Evolutionary conservation across 331 rosid genomes (phyloP), one percentile per base, ranked within the genome.

Genomic region (Prunus yedoensis): DNA sequence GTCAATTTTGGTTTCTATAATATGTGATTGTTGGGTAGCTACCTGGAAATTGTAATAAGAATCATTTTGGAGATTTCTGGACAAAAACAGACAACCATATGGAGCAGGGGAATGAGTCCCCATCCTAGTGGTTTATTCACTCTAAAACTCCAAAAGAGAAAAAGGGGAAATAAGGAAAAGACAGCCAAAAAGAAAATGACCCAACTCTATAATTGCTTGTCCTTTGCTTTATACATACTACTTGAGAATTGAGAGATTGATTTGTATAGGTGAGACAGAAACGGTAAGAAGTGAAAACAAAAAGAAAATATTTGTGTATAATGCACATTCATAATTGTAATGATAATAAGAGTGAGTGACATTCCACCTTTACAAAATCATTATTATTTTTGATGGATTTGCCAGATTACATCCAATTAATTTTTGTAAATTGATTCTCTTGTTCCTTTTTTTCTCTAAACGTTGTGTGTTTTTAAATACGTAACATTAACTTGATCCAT

Each of bases 101-200:
- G 58, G 74, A 46, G 18, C 11, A 64, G 47, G 47, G 70, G 47
- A 54, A 71, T 53, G 63, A 73, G 45, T 35, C n/a, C 51, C 27
- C 59, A 70, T 27, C 59, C 77, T 11, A 76, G 70, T 38, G 23
- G 9, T 38, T 72, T 81, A 60, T 71, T 76, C 77, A 54, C 61
- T 80, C 53, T 2, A 62, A 49, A 77, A 77, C 50, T 77, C 58
- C 66, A 58, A 66, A 78, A 78, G 62, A 45, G 21, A 69, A 38
- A 74, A 62, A 52, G 63, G 3, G 65, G 25, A 50, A 63, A 78
- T 23, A 70, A 46, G 75, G 69, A 77, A 49, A 75, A 54, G 69
- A 82, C 78, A 76, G 61, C 25, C 74, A 47, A 72, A 72, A 66
- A 72, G 81, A 38, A 78, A 70, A 73, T 49, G 84, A 52, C 80